Conservation (phyloP, 2,329 filamentous ascomycete genomes). For the Sphaerulina vaccinii region DNA sequence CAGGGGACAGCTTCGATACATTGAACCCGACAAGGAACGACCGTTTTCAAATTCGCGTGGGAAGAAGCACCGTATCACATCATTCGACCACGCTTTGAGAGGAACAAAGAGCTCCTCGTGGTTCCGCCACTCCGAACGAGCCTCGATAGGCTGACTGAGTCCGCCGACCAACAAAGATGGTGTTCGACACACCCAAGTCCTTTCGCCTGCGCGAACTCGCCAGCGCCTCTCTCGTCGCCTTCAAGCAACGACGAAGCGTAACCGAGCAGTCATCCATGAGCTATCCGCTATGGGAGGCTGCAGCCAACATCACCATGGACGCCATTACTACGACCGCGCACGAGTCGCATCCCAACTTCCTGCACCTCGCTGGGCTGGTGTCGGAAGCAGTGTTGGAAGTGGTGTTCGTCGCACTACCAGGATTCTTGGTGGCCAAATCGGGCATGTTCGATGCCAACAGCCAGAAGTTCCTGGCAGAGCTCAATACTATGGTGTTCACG, state of each 20-base stretch:
- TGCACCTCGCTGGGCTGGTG: constrained; percentile 74
- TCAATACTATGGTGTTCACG: constrained; percentile 95
- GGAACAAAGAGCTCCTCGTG: too few species aligned
- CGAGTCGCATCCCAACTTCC: constrained; percentile 58
- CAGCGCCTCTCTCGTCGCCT: constrained; percentile 39
- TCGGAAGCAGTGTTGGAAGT: constrained; percentile 95
- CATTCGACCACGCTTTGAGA: too few species aligned
- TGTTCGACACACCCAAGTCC: constrained; percentile 48
- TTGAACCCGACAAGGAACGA: too few species aligned
- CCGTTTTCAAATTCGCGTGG: too few species aligned
- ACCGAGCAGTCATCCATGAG: constrained; percentile 27
- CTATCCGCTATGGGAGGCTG: constrained; percentile 32
- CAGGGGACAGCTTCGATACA: not conserved
- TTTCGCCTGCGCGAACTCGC: constrained; percentile 39
- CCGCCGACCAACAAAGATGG: too few species aligned
- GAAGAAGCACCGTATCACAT: too few species aligned
- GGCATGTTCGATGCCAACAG: constrained; percentile 94
- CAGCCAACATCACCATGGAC: constrained; percentile 34
- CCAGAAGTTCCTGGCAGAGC: constrained; percentile 93
- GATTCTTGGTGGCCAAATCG: constrained; percentile 84
- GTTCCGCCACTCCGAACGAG: too few species aligned
- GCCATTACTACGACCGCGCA: constrained; percentile 23
- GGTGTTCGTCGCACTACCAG: constrained; percentile 89
- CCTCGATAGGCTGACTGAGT: too few species aligned
- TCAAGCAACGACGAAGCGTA: constrained; percentile 36